These are phyloP conservation scores for Vicia villosa DNA, from an alignment of 306 rosid genomes.

Conservation along the genomic window DNA sequence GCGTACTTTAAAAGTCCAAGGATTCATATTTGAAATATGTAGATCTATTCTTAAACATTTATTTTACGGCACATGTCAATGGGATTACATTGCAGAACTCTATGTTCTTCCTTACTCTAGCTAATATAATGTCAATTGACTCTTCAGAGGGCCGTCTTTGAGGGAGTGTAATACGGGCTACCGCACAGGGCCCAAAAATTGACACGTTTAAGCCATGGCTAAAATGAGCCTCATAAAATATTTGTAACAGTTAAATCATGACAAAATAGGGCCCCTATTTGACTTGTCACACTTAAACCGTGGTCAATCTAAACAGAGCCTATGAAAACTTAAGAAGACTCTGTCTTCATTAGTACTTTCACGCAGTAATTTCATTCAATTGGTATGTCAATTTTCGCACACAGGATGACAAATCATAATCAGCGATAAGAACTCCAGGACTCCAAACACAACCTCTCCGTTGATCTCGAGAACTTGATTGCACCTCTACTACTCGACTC, in stretches of 20 bases:
- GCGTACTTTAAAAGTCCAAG: no score
- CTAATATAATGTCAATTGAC: background rate
- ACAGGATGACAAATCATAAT: background rate
- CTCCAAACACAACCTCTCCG: conserved; percentile 6
- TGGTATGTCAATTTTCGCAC: conserved; percentile 7
- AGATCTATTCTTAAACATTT: background rate
- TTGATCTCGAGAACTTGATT: background rate
- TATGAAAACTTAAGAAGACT: no score
- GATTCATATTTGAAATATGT: background rate
- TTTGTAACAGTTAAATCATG: no score
- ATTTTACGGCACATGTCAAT: background rate
- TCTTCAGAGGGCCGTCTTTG: no score
- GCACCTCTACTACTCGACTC: background rate
- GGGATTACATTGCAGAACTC: background rate
- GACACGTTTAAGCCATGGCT: no score
- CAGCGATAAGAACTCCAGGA: background rate
- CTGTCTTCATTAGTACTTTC: background rate
- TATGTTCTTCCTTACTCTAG: background rate
- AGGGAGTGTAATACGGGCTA: no score
- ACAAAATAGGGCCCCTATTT: no score
- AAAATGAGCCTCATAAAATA: no score
- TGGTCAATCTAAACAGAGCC: no score
- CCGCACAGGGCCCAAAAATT: no score
- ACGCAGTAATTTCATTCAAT: background rate
- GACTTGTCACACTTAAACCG: no score